Conservation (phyloP, 2,329 filamentous ascomycete genomes). For the Aureobasidium zeae region DNA sequence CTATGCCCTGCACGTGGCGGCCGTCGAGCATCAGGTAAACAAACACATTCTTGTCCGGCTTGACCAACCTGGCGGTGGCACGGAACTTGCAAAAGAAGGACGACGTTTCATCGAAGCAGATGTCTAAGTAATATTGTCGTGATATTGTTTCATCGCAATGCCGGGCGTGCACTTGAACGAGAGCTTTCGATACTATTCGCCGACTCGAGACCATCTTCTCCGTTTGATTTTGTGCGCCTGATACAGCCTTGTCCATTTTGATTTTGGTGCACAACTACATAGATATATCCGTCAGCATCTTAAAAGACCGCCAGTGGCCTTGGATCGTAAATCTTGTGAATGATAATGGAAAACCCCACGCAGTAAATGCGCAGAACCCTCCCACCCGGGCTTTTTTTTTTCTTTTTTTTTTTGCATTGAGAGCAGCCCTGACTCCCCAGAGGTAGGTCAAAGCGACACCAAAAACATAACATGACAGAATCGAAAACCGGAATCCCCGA, state of each 20-base stretch:
- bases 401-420: background rate
- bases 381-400: slow-evolving; percentile 14
- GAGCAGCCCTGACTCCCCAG: slow-evolving; percentile 7
- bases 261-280: background rate
- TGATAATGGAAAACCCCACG: slow-evolving; percentile 9
- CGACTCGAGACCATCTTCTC: no score
- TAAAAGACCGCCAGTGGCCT: no score
- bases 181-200: background rate
- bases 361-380: slow-evolving; percentile 4
- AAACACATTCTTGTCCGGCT: background rate
- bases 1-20: background rate
- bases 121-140: background rate
- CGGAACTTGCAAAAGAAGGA: background rate
- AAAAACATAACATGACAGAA: no score
- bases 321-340: no score
- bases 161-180: background rate
- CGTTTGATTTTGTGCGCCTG: background rate
- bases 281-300: background rate
- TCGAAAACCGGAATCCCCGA: no score
- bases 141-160: background rate
- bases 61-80: background rate
- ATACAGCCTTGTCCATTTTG: no score
- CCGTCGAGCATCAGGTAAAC: slow-evolving; percentile 5
- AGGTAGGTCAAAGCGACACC: no score
- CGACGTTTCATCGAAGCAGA: background rate